phyloP scores from a whole-genome alignment of 306 rosid species.

The Vachellia collinsii region DNA sequence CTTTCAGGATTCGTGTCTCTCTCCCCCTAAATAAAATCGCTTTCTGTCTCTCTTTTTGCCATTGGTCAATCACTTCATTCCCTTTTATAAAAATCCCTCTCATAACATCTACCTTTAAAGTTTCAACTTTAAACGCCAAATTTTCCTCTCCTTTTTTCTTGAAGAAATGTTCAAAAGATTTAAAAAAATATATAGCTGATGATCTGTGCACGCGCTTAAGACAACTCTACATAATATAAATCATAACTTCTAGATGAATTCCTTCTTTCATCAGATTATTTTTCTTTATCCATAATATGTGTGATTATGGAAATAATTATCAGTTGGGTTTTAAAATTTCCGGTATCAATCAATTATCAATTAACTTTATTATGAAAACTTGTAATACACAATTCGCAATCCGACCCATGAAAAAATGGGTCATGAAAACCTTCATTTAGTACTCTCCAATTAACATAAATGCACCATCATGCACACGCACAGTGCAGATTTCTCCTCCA shows the following conservation, averaged over 20 bases:
- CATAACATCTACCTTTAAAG: background rate
- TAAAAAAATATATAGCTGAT: background rate
- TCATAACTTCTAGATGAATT: background rate
- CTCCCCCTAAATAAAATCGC: background rate
- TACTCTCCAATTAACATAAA: too few relatives aligned
- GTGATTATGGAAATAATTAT: background rate
- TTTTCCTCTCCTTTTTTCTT: background rate
- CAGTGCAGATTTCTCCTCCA: too few relatives aligned
- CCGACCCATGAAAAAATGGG: too few relatives aligned
- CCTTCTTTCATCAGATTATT: background rate
- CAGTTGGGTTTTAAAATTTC: background rate
- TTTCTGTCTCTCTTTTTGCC: background rate
- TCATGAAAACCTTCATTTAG: too few relatives aligned
- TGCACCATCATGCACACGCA: too few relatives aligned
- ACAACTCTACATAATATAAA: slow-evolving; percentile 3
- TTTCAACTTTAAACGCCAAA: background rate
- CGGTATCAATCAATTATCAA: too few relatives aligned
- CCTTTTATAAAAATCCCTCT: background rate
- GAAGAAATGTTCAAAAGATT: background rate
- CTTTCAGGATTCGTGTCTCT: slow-evolving; percentile 41
- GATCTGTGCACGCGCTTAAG: background rate
- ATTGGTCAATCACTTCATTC: slow-evolving; percentile 41
- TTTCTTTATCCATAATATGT: background rate
- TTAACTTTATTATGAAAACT: too few relatives aligned
- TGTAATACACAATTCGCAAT: too few relatives aligned